Evolutionary conservation across 2,329 filamentous ascomycete species (phyloP), one percentile per base, ranked within the genome.

Genomic region (Nigrograna mackinnonii): DNA sequence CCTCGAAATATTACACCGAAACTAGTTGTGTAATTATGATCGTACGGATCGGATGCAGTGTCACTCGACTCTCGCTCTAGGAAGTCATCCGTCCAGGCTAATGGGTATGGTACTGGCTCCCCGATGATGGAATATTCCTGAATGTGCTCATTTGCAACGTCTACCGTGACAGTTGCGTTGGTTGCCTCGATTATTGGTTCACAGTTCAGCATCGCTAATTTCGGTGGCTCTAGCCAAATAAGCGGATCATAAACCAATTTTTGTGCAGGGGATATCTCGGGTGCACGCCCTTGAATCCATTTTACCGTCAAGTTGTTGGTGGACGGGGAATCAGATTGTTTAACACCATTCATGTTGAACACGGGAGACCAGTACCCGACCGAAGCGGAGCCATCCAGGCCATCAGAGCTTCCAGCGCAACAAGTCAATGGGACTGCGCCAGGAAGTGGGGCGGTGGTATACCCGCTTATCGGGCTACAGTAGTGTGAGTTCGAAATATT

Each of bases 361-460:
- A 33, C 18, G 4, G 31, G 31, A 33, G 31, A 33, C 31, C 31
- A 33, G 16, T 33, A 33, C 9, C 31, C 31, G 9, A 33, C 31
- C 13, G 16, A 12, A 33, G 31, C 31, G 18, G 18, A 33, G 2
- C 16, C 31, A 14, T 11, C 11, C 24, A 9, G 11, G 13, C 11
- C 11, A 17, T 12, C 16, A 14, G 31, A 13, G 16, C 16, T 33
- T 12, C 16, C 31, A 17, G 11, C 18, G 18, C 31, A 33, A 17
- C 31, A 33, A 11, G 9, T 13, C 9, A 9, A 12, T 9, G 11
- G 11, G 16, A 13, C 9, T 11, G 11, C 16, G 16, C 9, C 31
- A 17, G 16, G 31, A 3, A 33, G 11, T 17, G 18, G 11, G 9
- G 31, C n/a, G 16, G 31, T 33, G 16, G 31, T 33, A 17, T 33